Conservation (phyloP, 257 asterid species). For the Fraxinus quadrangulata region DNA sequence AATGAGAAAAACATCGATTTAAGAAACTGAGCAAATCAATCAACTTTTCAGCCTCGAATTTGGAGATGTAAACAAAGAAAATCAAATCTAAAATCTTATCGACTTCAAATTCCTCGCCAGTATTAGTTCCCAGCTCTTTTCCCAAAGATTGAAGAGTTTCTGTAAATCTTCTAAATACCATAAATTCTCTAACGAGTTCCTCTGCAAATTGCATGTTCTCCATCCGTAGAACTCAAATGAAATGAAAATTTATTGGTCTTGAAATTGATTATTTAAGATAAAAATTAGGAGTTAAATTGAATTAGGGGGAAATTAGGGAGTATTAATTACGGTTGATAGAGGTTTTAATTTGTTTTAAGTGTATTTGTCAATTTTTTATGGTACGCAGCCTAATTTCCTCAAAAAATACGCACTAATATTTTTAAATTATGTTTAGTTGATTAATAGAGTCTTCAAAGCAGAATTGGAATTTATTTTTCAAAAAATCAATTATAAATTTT, state of each 20-base stretch:
- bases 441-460: too few species aligned
- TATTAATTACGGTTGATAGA: too few species aligned
- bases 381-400: too few species aligned
- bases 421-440: too few species aligned
- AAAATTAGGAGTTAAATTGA: neutral
- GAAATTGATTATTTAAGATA: neutral
- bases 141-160: conserved; percentile 71
- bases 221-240: conserved; percentile 34
- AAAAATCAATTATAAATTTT: too few species aligned
- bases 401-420: too few species aligned
- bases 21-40: conserved; percentile 67
- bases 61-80: conserved; percentile 74
- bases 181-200: conserved; percentile 84
- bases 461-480: too few species aligned
- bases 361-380: too few species aligned
- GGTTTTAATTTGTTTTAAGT: too few species aligned
- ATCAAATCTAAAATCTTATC: conserved; percentile 81
- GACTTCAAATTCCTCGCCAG: conserved; percentile 78
- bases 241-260: neutral
- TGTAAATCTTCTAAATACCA: conserved; percentile 85
- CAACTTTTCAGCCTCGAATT: conserved; percentile 69
- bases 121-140: conserved; percentile 79
- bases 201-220: conserved; percentile 36
- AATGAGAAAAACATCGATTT: conserved; percentile 64
- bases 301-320: too few species aligned